Evolutionary conservation across 2,329 filamentous ascomycete species (phyloP), one percentile per base, ranked within the genome.

Genomic region (Paecilomyces dactylethromorphus): DNA sequence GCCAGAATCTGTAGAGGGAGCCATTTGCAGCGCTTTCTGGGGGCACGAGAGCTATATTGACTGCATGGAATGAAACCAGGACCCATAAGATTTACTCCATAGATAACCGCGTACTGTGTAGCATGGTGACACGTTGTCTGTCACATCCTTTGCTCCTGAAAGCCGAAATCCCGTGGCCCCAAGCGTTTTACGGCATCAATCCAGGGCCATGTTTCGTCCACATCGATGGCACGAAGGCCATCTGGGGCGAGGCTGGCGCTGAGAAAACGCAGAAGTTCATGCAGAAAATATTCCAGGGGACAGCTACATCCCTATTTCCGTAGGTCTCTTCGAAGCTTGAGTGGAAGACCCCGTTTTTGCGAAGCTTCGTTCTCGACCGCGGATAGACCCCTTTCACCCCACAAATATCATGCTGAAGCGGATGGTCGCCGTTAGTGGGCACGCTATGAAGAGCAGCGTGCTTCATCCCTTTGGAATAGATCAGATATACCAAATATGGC

Each of bases 91-190:
- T 18, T 8, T 45, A 10, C 39, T 18, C n/a, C 39, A 18, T 45
- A 45, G 39, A 45, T 6, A 18, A 45, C n/a, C 5, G 39, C 10
- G 39, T 45, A 45, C 39, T 45, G 15, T 8, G 39, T 45, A 29
- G 22, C 53, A 54, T 54, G 53, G 29, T 32, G 53, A 54, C 22
- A 54, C 53, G 53, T 54, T 10, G 53, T 29, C 29, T 54, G 53
- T 54, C 32, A 21, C 53, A 54, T 29, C 39, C 39, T 8, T 45
- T n/a, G 39, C 18, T 18, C 26, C 39, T 45, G n/a, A 45, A 15
- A 39, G 35, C 35, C 35, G 35, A n/a, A 18, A 6, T 39, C n/a
- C 35, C 35, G 35, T 39, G 35, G 35, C 6, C 6, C 39, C 39
- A 45, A 45, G 39, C 39, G 15, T 21, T 45, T 18, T 45, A n/a